A percentile compares a stretch with the other conserved stretches of the same genome.
phyloP scores from a whole-genome alignment of 2,329 filamentous ascomycete species.

The Cryphonectria naterciae region DNA sequence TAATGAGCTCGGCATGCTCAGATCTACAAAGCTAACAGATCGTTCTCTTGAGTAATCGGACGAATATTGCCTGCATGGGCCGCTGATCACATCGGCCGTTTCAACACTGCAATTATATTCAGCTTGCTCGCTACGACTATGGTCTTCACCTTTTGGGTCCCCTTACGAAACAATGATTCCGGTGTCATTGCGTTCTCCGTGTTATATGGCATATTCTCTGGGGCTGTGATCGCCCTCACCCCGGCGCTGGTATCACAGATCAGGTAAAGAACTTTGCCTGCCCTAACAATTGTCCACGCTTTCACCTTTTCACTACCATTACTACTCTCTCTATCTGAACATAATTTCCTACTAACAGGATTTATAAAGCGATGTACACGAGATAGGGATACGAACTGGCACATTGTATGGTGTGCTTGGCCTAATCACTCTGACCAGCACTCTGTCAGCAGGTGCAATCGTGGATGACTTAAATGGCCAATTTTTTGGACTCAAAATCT shows the following conservation, averaged over 20 bases:
- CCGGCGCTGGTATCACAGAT: slow-evolving; percentile 47
- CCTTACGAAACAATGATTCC: slow-evolving; percentile 28
- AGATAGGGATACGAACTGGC: slow-evolving; percentile 55
- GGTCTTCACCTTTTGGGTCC: slow-evolving; percentile 40
- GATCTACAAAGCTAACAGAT: not conserved
- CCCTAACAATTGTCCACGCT: not conserved
- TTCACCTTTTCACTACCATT: not conserved
- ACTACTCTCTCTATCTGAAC: not conserved
- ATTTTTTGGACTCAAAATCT: slow-evolving; percentile 27
- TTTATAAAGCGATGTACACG: slow-evolving; percentile 46
- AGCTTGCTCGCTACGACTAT: slow-evolving; percentile 41
- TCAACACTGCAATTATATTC: slow-evolving; percentile 43
- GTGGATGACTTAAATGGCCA: slow-evolving; percentile 14
- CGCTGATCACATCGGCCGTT: slow-evolving; percentile 31
- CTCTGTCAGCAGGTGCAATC: slow-evolving; percentile 57
- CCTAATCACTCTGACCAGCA: slow-evolving; percentile 61
- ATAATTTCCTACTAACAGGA: not conserved
- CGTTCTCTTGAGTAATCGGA: slow-evolving; percentile 24
- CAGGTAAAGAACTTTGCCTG: not conserved
- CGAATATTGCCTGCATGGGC: slow-evolving; percentile 27
- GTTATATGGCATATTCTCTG: slow-evolving; percentile 36
- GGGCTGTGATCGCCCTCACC: slow-evolving; percentile 35
- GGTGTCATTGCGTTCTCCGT: slow-evolving; percentile 34
- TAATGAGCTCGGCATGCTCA: not conserved
- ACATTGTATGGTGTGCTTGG: slow-evolving; percentile 55